Conservation (phyloP, 2,329 filamentous ascomycete species). For the Purpureocillium takamizusanense region DNA sequence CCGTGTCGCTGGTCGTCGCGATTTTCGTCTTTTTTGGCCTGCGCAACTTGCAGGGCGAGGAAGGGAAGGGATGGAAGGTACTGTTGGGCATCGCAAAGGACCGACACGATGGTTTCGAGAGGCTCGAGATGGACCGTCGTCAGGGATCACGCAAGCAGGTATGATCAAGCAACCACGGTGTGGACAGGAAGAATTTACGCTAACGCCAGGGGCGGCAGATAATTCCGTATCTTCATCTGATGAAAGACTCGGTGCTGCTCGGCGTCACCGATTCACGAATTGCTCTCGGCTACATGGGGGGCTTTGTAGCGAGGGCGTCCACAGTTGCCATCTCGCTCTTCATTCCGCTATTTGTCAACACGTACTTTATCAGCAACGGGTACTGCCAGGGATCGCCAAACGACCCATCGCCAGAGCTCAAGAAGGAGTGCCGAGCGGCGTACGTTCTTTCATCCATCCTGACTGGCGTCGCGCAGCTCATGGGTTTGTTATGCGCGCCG, state of each 20-base stretch:
- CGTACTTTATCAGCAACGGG: constrained; percentile 75
- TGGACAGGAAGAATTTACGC: constrained; percentile 20
- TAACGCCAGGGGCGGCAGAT: no score
- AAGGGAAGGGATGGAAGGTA: constrained; percentile 62
- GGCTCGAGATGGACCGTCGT: constrained; percentile 11
- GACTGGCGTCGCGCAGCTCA: constrained; percentile 79
- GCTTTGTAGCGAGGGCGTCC: constrained; percentile 88
- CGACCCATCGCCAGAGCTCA: constrained; percentile 63
- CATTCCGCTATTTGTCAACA: constrained; percentile 86
- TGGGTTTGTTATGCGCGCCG: constrained; percentile 77
- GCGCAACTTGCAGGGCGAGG: constrained; percentile 59
- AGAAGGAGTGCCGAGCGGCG: constrained; percentile 73
- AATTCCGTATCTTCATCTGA: constrained; percentile 49
- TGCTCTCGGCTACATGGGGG: constrained; percentile 80
- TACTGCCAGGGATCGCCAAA: constrained; percentile 62
- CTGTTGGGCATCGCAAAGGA: constrained; percentile 38
- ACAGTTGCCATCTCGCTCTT: constrained; percentile 94
- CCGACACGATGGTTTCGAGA: constrained; percentile 10
- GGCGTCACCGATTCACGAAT: constrained; percentile 72
- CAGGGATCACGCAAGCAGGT: constrained; percentile 14
- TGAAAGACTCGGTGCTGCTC: constrained; percentile 55
- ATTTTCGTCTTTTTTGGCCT: constrained; percentile 73
- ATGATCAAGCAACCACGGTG: constrained; percentile 7
- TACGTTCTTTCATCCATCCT: constrained; percentile 83
- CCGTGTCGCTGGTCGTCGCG: constrained; percentile 62